Evolutionary conservation across 179 eudicot genomes (phyloP).

Genomic region (Corrigiola litoralis): DNA sequence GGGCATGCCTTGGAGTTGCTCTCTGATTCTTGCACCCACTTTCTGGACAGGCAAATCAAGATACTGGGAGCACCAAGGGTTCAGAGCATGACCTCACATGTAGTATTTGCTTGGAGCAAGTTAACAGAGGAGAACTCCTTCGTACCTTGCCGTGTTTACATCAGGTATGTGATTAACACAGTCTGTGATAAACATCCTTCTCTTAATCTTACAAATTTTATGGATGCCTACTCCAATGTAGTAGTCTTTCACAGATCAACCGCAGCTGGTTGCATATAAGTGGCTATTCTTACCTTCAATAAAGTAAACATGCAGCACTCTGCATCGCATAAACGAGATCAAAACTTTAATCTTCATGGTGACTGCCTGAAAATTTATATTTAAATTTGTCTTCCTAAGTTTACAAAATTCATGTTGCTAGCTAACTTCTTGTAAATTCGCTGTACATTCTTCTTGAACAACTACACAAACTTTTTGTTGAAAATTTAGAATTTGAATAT

Average conservation of each 20-base stretch:
- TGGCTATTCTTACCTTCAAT: too few relatives aligned
- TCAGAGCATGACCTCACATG: conserved; percentile 56
- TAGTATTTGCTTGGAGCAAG: conserved; percentile 69
- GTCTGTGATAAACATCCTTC: not conserved
- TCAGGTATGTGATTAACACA: conserved; percentile 35
- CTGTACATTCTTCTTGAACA: too few relatives aligned
- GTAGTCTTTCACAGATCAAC: too few relatives aligned
- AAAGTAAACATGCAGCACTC: too few relatives aligned
- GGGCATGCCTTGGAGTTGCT: not conserved
- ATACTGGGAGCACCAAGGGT: conserved; percentile 15
- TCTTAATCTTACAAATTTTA: not conserved
- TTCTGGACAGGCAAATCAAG: conserved; percentile 15
- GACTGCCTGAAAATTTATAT: too few relatives aligned
- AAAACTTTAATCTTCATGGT: too few relatives aligned
- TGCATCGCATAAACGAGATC: too few relatives aligned
- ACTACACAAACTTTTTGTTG: not conserved
- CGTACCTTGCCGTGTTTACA: conserved; percentile 76
- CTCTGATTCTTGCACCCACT: not conserved
- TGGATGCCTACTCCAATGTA: not conserved
- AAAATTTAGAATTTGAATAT: not conserved
- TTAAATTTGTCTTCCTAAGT: too few relatives aligned
- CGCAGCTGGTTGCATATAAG: too few relatives aligned
- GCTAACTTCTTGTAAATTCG: too few relatives aligned
- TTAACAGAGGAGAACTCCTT: conserved; percentile 50
- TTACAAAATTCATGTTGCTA: too few relatives aligned